phyloP scores from a whole-genome alignment of 768 basidiomycete species.

The Sarcodon sp. region DNA sequence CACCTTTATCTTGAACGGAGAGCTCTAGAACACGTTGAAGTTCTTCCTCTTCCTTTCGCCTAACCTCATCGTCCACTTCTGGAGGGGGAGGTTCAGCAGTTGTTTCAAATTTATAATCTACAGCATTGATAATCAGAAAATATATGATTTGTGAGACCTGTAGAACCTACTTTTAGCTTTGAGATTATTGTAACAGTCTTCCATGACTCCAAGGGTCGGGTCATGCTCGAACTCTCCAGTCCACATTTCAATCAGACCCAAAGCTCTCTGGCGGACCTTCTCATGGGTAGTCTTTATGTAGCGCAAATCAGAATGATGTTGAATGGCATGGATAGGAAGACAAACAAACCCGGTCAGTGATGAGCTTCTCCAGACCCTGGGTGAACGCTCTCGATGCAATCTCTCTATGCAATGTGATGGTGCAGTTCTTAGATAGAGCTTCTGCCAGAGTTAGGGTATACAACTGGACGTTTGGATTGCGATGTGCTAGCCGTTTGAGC shows the following conservation, averaged over 20 bases:
- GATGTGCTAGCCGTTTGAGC: slow-evolving; percentile 83
- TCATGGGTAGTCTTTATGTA: slow-evolving; percentile 73
- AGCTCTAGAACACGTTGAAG: slow-evolving; percentile 86
- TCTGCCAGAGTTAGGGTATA: slow-evolving; percentile 85
- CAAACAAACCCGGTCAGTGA: slow-evolving; percentile 66
- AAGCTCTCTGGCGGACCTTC: slow-evolving; percentile 68
- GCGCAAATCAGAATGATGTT: slow-evolving; percentile 1
- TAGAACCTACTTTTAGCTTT: slow-evolving; percentile 62
- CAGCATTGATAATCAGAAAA: background rate
- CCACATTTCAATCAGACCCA: slow-evolving; percentile 73
- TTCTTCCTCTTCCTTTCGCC: slow-evolving; percentile 87
- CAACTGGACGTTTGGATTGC: slow-evolving; percentile 94
- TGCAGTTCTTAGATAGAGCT: slow-evolving; percentile 86
- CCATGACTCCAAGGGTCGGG: slow-evolving; percentile 76
- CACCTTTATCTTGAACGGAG: slow-evolving; percentile 87
- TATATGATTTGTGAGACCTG: background rate
- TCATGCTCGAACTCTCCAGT: slow-evolving; percentile 74
- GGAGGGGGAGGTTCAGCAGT: slow-evolving; percentile 54
- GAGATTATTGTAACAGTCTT: slow-evolving; percentile 73
- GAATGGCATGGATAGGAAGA: background rate
- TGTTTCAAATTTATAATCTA: slow-evolving; percentile 63
- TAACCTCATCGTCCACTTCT: slow-evolving; percentile 63
- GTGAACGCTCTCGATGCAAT: slow-evolving; percentile 87
- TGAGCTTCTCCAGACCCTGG: slow-evolving; percentile 71
- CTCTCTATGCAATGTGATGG: slow-evolving; percentile 69